Conservation (phyloP, 169 alveolate genomes). For the Besnoitia besnoiti region DNA sequence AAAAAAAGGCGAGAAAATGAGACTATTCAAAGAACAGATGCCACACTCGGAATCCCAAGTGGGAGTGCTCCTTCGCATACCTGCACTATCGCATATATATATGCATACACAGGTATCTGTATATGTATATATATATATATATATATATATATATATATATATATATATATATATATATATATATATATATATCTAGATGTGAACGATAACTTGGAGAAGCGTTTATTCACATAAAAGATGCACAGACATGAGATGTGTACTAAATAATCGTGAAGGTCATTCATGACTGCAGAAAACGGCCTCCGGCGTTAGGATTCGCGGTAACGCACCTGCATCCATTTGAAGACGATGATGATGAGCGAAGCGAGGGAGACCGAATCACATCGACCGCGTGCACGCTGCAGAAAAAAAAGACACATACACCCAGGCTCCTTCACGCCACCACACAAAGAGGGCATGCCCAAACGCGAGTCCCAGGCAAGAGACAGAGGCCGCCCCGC, state of each 20-base stretch:
- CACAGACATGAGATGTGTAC: too few relatives aligned
- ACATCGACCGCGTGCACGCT: conserved; percentile 61
- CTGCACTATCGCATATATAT: background rate
- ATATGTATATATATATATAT: too few relatives aligned
- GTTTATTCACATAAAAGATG: too few relatives aligned
- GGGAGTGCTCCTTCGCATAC: background rate
- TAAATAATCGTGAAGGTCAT: too few relatives aligned
- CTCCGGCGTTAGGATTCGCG: too few relatives aligned
- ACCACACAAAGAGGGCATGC: too few relatives aligned
- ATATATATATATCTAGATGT: background rate
- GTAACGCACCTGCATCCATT: conserved; percentile 53
- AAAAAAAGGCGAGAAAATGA: background rate
- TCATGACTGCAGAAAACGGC: too few relatives aligned
- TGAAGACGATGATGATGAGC: conserved; percentile 54
- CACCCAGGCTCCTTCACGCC: too few relatives aligned
- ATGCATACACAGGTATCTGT: background rate
- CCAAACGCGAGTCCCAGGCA: too few relatives aligned
- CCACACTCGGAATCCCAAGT: background rate
- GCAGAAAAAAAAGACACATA: background rate
- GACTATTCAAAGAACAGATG: background rate
- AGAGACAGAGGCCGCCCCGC: background rate
- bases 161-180: background rate
- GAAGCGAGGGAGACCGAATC: conserved; percentile 61
- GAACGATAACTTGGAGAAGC: background rate
- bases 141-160: background rate